Evolutionary conservation across 208 protist species (phyloP).

Genomic region (Zelonia costaricensis): DNA sequence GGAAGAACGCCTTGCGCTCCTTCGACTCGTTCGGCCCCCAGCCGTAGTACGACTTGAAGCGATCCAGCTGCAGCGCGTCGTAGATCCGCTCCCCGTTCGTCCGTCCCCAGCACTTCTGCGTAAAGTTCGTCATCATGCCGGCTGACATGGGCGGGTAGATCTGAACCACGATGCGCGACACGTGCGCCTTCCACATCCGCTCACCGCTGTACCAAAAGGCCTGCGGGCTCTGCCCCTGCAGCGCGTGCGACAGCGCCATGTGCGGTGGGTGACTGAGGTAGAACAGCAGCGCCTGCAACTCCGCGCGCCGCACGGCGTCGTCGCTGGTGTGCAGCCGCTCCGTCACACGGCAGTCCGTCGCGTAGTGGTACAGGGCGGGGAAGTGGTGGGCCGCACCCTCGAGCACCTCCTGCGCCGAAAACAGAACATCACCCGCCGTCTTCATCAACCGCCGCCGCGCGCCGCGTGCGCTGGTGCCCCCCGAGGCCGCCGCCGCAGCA

Average conservation of each 20-base stretch:
- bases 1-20: constrained; percentile 86
- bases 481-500: background rate
- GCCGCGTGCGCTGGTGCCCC: too few relatives aligned
- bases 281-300: constrained; percentile 76
- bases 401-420: constrained; percentile 13
- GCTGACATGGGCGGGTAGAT: constrained; percentile 73
- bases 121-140: constrained; percentile 91
- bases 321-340: constrained; percentile 80
- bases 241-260: constrained; percentile 67
- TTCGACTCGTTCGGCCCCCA: constrained; percentile 79
- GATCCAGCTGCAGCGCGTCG: constrained; percentile 74
- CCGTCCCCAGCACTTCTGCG: constrained; percentile 90
- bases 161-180: constrained; percentile 67
- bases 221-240: constrained; percentile 63
- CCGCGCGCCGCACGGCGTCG: constrained; percentile 73
- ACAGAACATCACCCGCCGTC: background rate
- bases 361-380: constrained; percentile 58
- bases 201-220: constrained; percentile 85
- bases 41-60: constrained; percentile 76
- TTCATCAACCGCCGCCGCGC: too few relatives aligned
- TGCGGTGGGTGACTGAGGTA: constrained; percentile 71
- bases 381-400: constrained; percentile 23
- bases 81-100: constrained; percentile 87
- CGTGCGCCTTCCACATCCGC: constrained; percentile 80
- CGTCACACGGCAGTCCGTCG: constrained; percentile 38